Percentiles rank a stretch among this genome's conserved stretches.
phyloP scores from a whole-genome alignment of 2,329 filamentous ascomycete species.

The Aspergillus aculeatus region DNA sequence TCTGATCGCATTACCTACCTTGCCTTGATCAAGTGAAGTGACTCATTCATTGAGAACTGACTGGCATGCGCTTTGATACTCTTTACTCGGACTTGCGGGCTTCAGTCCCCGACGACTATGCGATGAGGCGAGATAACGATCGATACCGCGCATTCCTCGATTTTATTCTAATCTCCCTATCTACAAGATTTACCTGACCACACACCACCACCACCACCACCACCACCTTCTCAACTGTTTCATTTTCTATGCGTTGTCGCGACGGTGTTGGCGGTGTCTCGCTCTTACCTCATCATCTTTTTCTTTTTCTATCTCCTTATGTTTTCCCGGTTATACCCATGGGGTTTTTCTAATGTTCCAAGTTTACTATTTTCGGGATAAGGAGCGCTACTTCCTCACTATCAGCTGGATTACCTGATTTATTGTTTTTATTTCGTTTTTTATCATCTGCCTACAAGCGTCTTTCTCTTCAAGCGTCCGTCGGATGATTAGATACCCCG shows the following conservation, averaged over 20 bases:
- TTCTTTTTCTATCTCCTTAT: background rate
- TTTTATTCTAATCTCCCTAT: background rate
- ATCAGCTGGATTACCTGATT: background rate
- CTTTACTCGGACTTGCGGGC: background rate
- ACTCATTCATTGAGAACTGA: slow-evolving; percentile 8
- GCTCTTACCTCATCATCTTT: background rate
- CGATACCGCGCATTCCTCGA: slow-evolving; percentile 6
- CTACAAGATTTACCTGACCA: slow-evolving; percentile 5
- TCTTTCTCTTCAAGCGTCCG: slow-evolving; percentile 6
- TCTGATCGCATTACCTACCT: background rate
- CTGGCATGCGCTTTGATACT: slow-evolving; percentile 10
- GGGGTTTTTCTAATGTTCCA: background rate
- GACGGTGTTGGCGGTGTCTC: slow-evolving; percentile 8
- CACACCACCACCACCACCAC: slow-evolving; percentile 10
- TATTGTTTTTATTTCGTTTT: slow-evolving; percentile 9
- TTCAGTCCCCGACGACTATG: background rate
- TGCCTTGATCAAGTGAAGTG: background rate
- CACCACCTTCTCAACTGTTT: slow-evolving; percentile 5
- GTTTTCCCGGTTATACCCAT: background rate
- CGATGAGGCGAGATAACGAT: background rate
- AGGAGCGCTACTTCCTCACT: background rate
- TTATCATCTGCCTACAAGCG: background rate
- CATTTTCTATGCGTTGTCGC: slow-evolving; percentile 15
- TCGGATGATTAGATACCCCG: slow-evolving; percentile 21
- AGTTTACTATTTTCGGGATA: background rate